Evolutionary conservation across 805 yeast species (phyloP), one percentile per base, ranked within the genome.

Genomic region (Saturnispora zaruensis): DNA sequence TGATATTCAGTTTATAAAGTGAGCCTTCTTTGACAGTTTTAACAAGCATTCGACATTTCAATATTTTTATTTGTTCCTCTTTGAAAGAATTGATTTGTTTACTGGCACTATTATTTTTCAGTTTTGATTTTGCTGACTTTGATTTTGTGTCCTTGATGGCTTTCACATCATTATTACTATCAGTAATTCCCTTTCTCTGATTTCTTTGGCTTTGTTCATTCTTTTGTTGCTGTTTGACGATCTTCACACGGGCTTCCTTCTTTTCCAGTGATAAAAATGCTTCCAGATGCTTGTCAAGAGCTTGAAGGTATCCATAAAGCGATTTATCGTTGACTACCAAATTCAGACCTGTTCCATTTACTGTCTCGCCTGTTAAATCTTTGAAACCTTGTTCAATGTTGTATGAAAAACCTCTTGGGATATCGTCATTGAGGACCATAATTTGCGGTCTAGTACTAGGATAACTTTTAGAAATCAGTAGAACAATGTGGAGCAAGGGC

Each of bases 381-480:
- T 66, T 66, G 62, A 81, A 85, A 6, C 89, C 91, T 5, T 63
- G 56, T 58, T 84, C 91, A n/a, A 84, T 69, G 55, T 84, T 84
- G 13, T 75, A 68, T 13, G 86, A 76, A 59, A 66, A 80, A 0
- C 90, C 91, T 51, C 79, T 68, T 1, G 91, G 88, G 13, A 84
- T 81, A 30, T 82, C 87, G 32, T 75, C 74, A 64, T 83, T 84
- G 48, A 79, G 68, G 6, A 85, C 83, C 33, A 71, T 66, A 4
- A 84, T 70, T 14, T 72, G 65, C 1, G 88, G 86, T 16, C 60
- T 53, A n/a, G 59, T 58, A 34, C 51, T 46, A 0, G 88, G 88
- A 56, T 81, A 84, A 32, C 65, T 66, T 2, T 64, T 58, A 0
- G 91, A 87, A 3, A 84, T 68, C 36, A 71, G 63, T 30, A 85